phyloP scores from a whole-genome alignment of 2,329 filamentous ascomycete genomes.

The Thelonectria discophora region DNA sequence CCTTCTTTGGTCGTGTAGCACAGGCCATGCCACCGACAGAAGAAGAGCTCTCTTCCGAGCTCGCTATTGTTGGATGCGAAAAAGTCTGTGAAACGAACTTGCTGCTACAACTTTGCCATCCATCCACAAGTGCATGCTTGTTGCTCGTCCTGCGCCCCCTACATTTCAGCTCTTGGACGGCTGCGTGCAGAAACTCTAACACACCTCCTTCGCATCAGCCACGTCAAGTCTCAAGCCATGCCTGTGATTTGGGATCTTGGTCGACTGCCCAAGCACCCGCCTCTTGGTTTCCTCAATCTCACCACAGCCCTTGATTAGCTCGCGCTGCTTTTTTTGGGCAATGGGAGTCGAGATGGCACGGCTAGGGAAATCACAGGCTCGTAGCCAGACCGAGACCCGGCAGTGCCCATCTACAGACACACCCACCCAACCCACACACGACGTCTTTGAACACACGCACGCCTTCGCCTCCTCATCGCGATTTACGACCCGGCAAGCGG shows the following conservation, averaged over 20 bases:
- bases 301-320: background rate
- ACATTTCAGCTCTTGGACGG: constrained; percentile 4
- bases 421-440: background rate
- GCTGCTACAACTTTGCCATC: background rate
- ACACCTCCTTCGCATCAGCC: constrained; percentile 1
- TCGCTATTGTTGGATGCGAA: background rate
- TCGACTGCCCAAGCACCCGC: background rate
- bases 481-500: background rate
- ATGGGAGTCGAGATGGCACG: background rate
- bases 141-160: constrained; percentile 5
- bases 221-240: background rate
- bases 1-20: background rate
- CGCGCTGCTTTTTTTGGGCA: background rate
- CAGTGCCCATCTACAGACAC: background rate
- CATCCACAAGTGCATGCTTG: background rate
- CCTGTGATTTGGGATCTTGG: background rate
- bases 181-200: background rate
- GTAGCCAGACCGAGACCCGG: background rate
- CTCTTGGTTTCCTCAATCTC: background rate
- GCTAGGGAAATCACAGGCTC: background rate
- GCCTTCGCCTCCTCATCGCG: background rate
- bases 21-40: background rate
- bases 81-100: background rate
- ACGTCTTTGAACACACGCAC: background rate
- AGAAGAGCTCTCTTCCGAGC: background rate